These are phyloP conservation scores for Triangularia verruculosa DNA, from an alignment of 2,329 filamentous ascomycete species.

Conservation along the genomic window DNA sequence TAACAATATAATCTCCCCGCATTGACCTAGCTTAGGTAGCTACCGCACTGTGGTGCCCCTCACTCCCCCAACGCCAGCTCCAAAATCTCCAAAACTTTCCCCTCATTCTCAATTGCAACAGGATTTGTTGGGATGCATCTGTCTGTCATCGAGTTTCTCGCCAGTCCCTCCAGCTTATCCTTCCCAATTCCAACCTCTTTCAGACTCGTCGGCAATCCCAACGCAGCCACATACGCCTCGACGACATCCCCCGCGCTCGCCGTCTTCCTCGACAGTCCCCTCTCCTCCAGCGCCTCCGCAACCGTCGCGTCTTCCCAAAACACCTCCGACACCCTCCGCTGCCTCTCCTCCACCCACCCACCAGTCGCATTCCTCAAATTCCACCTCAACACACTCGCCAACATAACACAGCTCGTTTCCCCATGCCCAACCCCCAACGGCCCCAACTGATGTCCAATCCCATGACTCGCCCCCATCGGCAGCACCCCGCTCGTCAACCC, in stretches of 20 bases:
- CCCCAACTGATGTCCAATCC: constrained; percentile 52
- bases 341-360: constrained; percentile 34
- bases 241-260: constrained; percentile 51
- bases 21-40: too few species aligned
- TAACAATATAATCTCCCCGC: not conserved
- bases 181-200: constrained; percentile 48
- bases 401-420: constrained; percentile 56
- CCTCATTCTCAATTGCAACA: constrained; percentile 44
- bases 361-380: constrained; percentile 39
- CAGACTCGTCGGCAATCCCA: constrained; percentile 54
- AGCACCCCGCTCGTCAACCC: constrained; percentile 38
- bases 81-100: constrained; percentile 51
- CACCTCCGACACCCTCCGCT: constrained; percentile 39
- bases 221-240: constrained; percentile 46
- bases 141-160: constrained; percentile 49
- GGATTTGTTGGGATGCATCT: constrained; percentile 50
- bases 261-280: constrained; percentile 21
- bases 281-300: constrained; percentile 23
- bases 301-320: constrained; percentile 40
- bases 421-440: constrained; percentile 58
- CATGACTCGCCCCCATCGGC: constrained; percentile 49
- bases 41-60: too few species aligned
- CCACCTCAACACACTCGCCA: constrained; percentile 55
- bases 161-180: constrained; percentile 47
- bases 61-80: constrained; percentile 32